Conservation (phyloP, 345 rosid genomes). For the Punica granatum region DNA sequence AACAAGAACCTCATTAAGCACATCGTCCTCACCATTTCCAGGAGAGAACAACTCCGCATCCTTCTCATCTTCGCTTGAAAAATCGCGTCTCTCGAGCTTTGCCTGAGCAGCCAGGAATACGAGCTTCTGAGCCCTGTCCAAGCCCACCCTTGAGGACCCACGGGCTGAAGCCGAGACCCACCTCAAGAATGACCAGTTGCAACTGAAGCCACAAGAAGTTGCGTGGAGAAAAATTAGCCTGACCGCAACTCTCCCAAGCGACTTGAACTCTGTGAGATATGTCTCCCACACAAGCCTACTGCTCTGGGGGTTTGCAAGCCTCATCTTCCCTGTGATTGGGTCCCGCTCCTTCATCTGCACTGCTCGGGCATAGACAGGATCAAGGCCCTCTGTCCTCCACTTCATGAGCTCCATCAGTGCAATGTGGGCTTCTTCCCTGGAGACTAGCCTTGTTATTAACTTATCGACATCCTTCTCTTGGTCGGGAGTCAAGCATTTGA, state of each 20-base stretch:
- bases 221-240: conserved; percentile 95
- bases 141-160: conserved; percentile 53
- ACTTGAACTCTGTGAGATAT: conserved; percentile 78
- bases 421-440: conserved; percentile 93
- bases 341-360: conserved; percentile 97
- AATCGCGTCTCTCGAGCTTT: conserved; percentile 75
- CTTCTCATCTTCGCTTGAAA: conserved; percentile 78
- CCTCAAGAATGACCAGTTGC: conserved; percentile 76
- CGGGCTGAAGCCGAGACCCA: conserved; percentile 53
- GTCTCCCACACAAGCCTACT: conserved; percentile 99
- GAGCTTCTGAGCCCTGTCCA: conserved; percentile 83
- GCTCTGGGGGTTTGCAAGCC: conserved; percentile 77
- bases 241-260: conserved; percentile 90
- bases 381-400: conserved; percentile 97
- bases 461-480: conserved; percentile 98
- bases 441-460: conserved; percentile 90
- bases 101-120: conserved; percentile 84
- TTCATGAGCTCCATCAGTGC: conserved; percentile 98
- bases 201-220: conserved; percentile 80
- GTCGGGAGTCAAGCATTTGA: conserved; percentile 69
- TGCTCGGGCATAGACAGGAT: conserved; percentile 86
- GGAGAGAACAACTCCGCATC: conserved; percentile 81
- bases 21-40: conserved; percentile 78
- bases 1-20: conserved; percentile 81
- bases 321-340: conserved; percentile 84